Base-by-base conservation (phyloP, 2,329 filamentous ascomycete genomes). In the Calonectria multiphialidica region DNA sequence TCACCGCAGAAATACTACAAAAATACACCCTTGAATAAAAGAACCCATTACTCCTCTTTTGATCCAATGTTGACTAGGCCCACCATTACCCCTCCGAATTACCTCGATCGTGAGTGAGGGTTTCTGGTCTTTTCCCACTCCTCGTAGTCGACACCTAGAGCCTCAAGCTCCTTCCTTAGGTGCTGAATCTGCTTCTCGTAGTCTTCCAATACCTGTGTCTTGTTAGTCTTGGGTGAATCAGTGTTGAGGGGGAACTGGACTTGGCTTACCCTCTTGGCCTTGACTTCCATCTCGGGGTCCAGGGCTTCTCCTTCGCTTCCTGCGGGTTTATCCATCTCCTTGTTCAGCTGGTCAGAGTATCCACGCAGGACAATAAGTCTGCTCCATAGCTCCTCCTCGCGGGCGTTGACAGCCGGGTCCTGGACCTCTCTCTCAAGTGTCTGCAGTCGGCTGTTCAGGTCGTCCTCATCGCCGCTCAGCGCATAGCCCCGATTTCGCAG, bases 371-470 rank as follows among this genome's bases (percentile, higher is more conserved):
- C 90, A 61, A 95, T 93, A 85, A 97, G 90, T 55, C 94, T 88
- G 75, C 94, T 95, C 94, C 94, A 97, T 53, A 97, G 91, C 86
- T 97, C 94, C 83, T 97, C 95, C 80, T 95, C 93, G 76, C 94
- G 87, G 3, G 94, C 94, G 44, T 90, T 90, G 68, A 96, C 88
- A 9, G 92, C 92, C 9, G 95, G 94, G 79, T 97, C 94, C 75
- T 92, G 91, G 33, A 95, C 90, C 63, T 88, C 87, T 79, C 91
- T 90, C 81, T 96, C 93, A 70, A 97, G 86, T 28, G 86, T 87
- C 79, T 92, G 86, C 71, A 97, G 86, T 81, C 94, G 93, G 77
- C 91, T 90, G 82, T 93, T 92, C 55, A 97, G 83, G 75, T 94
- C 92, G 79, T 97, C 95, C 82, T 97, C 94, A 74, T 94, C 92